Evolutionary conservation across 2,329 filamentous ascomycete genomes (phyloP).

Genomic region (Didymella glomerata): DNA sequence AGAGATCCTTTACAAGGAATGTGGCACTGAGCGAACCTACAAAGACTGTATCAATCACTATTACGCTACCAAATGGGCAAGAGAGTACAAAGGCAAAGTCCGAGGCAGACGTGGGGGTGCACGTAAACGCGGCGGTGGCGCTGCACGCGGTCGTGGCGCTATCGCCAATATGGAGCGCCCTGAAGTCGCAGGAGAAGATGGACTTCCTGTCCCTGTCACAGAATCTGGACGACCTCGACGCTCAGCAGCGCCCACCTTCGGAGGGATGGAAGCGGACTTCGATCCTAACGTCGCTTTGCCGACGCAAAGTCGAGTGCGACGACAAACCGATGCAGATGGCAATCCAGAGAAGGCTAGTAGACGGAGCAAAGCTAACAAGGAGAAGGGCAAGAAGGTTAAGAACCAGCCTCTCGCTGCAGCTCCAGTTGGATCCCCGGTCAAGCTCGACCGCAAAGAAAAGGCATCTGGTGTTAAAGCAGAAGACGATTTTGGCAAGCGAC

Average conservation of each 20-base stretch:
- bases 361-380: conserved; percentile 51
- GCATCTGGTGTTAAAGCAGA: conserved; percentile 44
- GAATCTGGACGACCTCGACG: conserved; percentile 61
- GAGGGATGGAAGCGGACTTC: conserved; percentile 69
- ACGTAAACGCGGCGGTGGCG: conserved; percentile 43
- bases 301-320: conserved; percentile 47
- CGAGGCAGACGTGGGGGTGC: conserved; percentile 43
- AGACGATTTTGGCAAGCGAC: conserved; percentile 43
- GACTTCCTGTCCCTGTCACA: conserved; percentile 52
- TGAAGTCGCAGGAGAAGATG: conserved; percentile 52
- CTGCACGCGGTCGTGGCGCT: conserved; percentile 64
- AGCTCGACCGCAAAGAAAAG: conserved; percentile 47
- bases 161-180: conserved; percentile 60
- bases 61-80: conserved; percentile 78
- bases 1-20: conserved; percentile 62
- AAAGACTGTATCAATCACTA: conserved; percentile 86
- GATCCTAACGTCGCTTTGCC: conserved; percentile 57
- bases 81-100: conserved; percentile 79
- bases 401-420: conserved; percentile 53
- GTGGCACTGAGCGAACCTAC: conserved; percentile 70
- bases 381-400: conserved; percentile 55
- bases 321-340: conserved; percentile 45
- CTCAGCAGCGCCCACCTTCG: conserved; percentile 74
- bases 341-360: conserved; percentile 51
- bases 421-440: conserved; percentile 47